Evolutionary conservation across 345 rosid genomes (phyloP), one percentile per base, ranked within the genome.

Genomic region (Hibiscus mutabilis): DNA sequence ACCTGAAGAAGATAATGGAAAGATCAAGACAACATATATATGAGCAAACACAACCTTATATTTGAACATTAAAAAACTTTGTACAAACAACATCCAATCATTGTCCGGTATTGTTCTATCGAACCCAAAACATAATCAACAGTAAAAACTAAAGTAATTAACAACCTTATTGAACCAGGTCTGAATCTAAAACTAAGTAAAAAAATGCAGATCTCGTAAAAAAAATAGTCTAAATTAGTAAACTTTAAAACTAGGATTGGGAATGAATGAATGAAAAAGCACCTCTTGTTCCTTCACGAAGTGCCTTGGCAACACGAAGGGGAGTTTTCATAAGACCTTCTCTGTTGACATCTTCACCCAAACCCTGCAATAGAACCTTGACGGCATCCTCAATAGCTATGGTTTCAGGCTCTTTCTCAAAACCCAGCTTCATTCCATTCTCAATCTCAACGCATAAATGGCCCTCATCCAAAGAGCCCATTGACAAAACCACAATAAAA

Each of bases 311-410:
- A 40, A 95, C 98, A 46, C 99, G 98, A 73, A 86, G 77, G 46
- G 99, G 97, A 64, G 99, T 95, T 82, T 84, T 95, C 70, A 75
- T 88, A 70, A 95, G 78, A 42, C 99, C 99, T 80, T 92, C 96
- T 42, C 98, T 85, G 61, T 85, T 75, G 72, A 89, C n/a, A 85
- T 95, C 92, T 55, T 95, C 98, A 33, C 85, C 84, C 66, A 95
- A 76, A 59, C 98, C 98, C 76, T 85, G 86, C 74, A 95, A 72
- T 70, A 95, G 87, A 76, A 86, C 83, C 76, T 84, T 87, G 3
- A 95, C 98, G 67, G 98, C 96, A 67, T 86, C 87, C 77, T 85
- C 78, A 73, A 95, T 92, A 22, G 89, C 87, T 58, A 83, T 40
- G 66, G 84, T 84, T 73, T 94, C 92, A 1, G 95, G 84, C 62